These are phyloP conservation scores for Hawksworthiomyces lignivorus DNA, from an alignment of 2,329 filamentous ascomycete species.

Conservation along the genomic window DNA sequence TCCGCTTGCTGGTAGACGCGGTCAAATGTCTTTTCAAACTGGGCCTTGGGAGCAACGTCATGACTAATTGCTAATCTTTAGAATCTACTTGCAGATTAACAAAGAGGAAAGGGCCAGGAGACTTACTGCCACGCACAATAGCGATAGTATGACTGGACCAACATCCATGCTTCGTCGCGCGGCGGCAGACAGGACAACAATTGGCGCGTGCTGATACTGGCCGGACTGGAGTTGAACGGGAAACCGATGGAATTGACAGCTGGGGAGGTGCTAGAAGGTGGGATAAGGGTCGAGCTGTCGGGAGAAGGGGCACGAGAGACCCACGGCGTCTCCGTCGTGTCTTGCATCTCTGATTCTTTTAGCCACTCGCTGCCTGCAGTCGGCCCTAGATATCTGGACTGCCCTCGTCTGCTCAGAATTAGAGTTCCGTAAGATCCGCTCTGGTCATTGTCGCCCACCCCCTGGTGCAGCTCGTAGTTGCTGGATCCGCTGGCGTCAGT, in stretches of 20 bases:
- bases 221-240: background rate
- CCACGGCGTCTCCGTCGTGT: constrained; percentile 1
- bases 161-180: constrained; percentile 2
- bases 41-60: background rate
- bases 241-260: background rate
- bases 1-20: background rate
- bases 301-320: background rate
- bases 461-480: background rate
- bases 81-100: no score
- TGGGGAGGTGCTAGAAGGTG: background rate
- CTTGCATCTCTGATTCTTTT: constrained; percentile 6
- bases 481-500: no score
- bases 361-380: constrained; percentile 8
- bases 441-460: background rate
- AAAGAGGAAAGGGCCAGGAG: no score
- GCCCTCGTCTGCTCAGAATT: constrained; percentile 5
- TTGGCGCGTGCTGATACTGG: constrained; percentile 1
- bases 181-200: constrained; percentile 2
- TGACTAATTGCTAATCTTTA: no score
- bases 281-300: background rate
- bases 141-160: constrained; percentile 7
- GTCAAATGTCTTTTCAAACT: constrained; percentile 1
- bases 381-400: constrained; percentile 7
- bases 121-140: constrained; percentile 9
- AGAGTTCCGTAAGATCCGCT: constrained; percentile 5